A percentile compares a stretch with the other conserved stretches of the same genome.
These are phyloP conservation scores for Daphne laureola DNA, from an alignment of 441 rosid genomes.

Conservation along the genomic window DNA sequence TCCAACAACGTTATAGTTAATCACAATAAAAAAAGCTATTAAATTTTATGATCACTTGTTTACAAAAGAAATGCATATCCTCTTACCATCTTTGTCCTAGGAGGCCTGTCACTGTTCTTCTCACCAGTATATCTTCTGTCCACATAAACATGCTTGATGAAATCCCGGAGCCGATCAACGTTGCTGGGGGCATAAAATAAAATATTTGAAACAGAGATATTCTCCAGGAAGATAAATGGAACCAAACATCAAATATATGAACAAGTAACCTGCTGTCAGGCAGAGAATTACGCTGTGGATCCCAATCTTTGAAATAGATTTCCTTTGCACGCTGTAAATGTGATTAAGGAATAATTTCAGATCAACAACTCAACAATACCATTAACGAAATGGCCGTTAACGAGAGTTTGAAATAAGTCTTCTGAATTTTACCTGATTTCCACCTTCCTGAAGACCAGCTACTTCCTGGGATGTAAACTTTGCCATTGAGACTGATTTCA, in stretches of 20 bases:
- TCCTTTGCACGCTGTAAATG: slow-evolving; percentile 73
- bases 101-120: slow-evolving; percentile 72
- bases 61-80: slow-evolving; percentile 5
- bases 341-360: slow-evolving; percentile 7
- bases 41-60: no score
- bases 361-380: background rate
- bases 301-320: slow-evolving; percentile 80
- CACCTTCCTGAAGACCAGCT: slow-evolving; percentile 71
- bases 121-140: slow-evolving; percentile 76
- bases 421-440: slow-evolving; percentile 64
- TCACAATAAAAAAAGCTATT: no score
- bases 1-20: no score
- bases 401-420: background rate
- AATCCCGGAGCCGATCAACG: slow-evolving; percentile 74
- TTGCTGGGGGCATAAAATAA: slow-evolving; percentile 41
- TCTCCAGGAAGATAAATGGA: slow-evolving; percentile 6
- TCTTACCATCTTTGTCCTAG: slow-evolving; percentile 54
- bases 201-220: slow-evolving; percentile 23
- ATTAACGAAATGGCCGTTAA: slow-evolving; percentile 1
- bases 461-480: slow-evolving; percentile 92
- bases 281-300: slow-evolving; percentile 60
- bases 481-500: slow-evolving; percentile 93
- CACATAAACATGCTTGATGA: slow-evolving; percentile 85
- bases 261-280: slow-evolving; percentile 75
- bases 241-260: slow-evolving; percentile 10